Percentiles rank a stretch among this genome's conserved stretches.
Evolutionary conservation across 768 basidiomycete genomes (phyloP).

Genomic region (Fibroporia radiculosa): DNA sequence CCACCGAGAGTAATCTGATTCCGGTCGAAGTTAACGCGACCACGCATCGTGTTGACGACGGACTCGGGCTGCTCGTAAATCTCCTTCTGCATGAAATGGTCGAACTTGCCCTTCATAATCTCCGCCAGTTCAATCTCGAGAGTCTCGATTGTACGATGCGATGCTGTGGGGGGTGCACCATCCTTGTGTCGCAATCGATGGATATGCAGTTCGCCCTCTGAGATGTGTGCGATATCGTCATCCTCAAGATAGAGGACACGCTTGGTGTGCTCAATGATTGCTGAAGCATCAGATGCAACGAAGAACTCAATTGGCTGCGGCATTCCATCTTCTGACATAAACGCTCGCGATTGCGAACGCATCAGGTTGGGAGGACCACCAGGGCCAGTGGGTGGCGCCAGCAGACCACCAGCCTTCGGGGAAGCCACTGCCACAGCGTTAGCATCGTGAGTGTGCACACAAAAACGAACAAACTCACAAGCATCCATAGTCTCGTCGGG

Average conservation of each 20-base stretch:
- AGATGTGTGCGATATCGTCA: conserved; percentile 97
- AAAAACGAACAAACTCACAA: conserved; percentile 27
- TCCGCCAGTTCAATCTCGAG: conserved; percentile 99
- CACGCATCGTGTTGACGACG: conserved; percentile 99
- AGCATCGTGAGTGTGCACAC: background rate
- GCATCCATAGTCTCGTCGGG: conserved; percentile 47
- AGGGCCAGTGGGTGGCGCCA: conserved; percentile 63
- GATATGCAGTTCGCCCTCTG: conserved; percentile 96
- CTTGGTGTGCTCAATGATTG: conserved; percentile 98
- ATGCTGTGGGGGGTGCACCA: conserved; percentile 46
- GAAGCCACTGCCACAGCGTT: conserved; percentile 26
- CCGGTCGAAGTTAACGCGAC: conserved; percentile 96
- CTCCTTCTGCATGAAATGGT: conserved; percentile 99
- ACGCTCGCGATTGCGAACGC: conserved; percentile 93
- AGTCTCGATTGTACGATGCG: conserved; percentile 93
- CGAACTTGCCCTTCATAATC: conserved; percentile 99
- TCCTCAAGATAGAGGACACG: conserved; percentile 98
- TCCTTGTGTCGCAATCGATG: conserved; percentile 91
- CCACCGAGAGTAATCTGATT: conserved; percentile 91
- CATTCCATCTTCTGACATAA: conserved; percentile 97
- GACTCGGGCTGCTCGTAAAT: conserved; percentile 99
- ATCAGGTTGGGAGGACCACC: conserved; percentile 70
- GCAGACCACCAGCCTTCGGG: conserved; percentile 40
- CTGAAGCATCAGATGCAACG: conserved; percentile 94
- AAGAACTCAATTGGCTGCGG: conserved; percentile 99